These are phyloP conservation scores for Euphrasia confusa DNA, from an alignment of 257 asterid species.

Conservation along the genomic window DNA sequence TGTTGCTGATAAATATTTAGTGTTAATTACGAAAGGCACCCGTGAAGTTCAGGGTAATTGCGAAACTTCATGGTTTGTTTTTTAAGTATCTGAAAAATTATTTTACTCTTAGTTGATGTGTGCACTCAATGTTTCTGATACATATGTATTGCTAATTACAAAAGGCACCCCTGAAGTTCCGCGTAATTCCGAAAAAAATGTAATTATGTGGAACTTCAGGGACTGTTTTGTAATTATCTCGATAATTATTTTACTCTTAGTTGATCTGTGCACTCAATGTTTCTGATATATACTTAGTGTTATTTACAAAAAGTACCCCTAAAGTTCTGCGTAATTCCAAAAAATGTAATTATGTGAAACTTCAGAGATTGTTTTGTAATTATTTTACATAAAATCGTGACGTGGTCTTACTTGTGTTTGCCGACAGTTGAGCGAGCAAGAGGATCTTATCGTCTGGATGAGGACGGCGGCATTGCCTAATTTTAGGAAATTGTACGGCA, in stretches of 20 bases:
- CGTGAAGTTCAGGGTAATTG: no score
- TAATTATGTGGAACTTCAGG: background rate
- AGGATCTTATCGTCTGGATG: slow-evolving; percentile 95
- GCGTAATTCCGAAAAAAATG: background rate
- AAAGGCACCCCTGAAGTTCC: background rate
- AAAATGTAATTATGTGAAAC: background rate
- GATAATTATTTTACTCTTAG: no score
- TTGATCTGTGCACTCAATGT: no score
- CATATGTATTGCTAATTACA: no score
- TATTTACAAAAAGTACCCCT: no score
- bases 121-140: no score
- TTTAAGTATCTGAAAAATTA: no score
- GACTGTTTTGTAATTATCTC: background rate
- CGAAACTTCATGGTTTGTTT: background rate
- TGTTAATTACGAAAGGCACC: no score
- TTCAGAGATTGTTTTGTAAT: background rate
- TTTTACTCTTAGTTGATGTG: no score
- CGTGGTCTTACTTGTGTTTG: background rate
- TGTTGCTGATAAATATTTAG: no score
- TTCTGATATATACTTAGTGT: no score
- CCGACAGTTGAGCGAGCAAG: slow-evolving; percentile 81
- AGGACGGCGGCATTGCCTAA: slow-evolving; percentile 75
- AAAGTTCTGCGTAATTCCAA: no score
- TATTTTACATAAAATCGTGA: background rate
- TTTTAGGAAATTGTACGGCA: slow-evolving; percentile 83